phyloP scores from a whole-genome alignment of 208 protist genomes.

The Acanthamoeba healyi region DNA sequence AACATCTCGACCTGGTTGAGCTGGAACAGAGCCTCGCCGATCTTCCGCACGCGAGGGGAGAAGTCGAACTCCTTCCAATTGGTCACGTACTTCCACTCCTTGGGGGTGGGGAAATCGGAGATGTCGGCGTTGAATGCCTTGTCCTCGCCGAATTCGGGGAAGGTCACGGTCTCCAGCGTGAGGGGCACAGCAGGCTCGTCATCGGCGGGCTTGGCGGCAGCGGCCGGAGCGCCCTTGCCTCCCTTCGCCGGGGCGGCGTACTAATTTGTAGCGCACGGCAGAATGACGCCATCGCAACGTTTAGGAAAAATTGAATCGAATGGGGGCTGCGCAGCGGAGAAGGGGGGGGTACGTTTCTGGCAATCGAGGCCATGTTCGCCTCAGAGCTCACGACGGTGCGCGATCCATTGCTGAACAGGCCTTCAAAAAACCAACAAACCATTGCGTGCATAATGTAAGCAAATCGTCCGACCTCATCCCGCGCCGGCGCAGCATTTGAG shows the following conservation, averaged over 20 bases:
- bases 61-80: constrained; percentile 72
- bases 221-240: constrained; percentile 68
- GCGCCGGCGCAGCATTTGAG: not conserved
- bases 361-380: not conserved
- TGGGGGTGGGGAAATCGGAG: constrained; percentile 49
- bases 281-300: not conserved
- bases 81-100: constrained; percentile 6
- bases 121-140: constrained; percentile 46
- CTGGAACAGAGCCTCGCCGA: constrained; percentile 60
- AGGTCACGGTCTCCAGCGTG: constrained; percentile 27
- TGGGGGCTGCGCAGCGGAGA: not conserved
- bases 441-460: too few relatives aligned
- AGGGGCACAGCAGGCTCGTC: constrained; percentile 23
- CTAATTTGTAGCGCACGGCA: not conserved
- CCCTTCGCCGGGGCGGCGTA: constrained; percentile 39
- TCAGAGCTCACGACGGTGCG: constrained; percentile 4
- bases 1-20: constrained; percentile 75
- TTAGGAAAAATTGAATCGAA: not conserved
- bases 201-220: not conserved
- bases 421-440: not conserved
- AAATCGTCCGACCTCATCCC: not conserved
- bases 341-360: constrained; percentile 24
- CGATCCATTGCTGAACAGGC: constrained; percentile 58
- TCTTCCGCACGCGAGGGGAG: constrained; percentile 32
- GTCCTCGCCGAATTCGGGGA: constrained; percentile 54